Base-by-base conservation (phyloP, 768 basidiomycete genomes). In the Lactarius sp. region DNA sequence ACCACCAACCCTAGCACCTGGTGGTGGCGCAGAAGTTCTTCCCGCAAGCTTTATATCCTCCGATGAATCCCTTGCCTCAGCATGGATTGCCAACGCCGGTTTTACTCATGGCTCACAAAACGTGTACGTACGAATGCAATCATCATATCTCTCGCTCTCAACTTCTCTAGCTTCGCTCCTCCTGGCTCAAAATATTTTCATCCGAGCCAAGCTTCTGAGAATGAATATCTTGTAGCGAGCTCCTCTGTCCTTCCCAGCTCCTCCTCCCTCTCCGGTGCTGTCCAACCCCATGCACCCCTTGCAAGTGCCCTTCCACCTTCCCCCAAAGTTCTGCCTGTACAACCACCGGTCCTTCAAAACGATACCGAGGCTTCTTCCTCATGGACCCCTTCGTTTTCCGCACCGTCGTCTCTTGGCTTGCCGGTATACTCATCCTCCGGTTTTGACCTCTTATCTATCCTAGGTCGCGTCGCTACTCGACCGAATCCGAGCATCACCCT, bases 371-470 rank as follows among this genome's bases (percentile, higher is more conserved):
- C 39, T 56, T 47, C 52, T 33, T 16, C 54, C 41, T 34, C 27
- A 5, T 60, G 64, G 54, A 8, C 49, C 6, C n/a, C 52, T 12
- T 54, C 70, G 6, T 59, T 74, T 13, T 41, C 71, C 14, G 42
- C 72, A 18, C 70, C 71, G 8, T 69, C 74, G 8, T 60, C 70
- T 39, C 60, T 70, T 33, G 71, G 74, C 36, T 74, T 82, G 33
- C 85, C 88, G 2, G 79, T 98, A 2, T 99, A 99, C 76, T 94
- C 93, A 2, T 78, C 86, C 1, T 89, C 92, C 0, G 97, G 96
- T 2, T 97, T 97, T 67, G 96, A 98, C 73, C 79, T 95, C 54
- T 77, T 98, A 52, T 84, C 87, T 34, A 80, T 97, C 50, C 81
- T 98, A 33, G 81, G 88, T 10, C 82, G 92, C 8, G 87, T 98